Conservation (phyloP, 495 filamentous ascomycete species). For the Xylaria sp. region DNA sequence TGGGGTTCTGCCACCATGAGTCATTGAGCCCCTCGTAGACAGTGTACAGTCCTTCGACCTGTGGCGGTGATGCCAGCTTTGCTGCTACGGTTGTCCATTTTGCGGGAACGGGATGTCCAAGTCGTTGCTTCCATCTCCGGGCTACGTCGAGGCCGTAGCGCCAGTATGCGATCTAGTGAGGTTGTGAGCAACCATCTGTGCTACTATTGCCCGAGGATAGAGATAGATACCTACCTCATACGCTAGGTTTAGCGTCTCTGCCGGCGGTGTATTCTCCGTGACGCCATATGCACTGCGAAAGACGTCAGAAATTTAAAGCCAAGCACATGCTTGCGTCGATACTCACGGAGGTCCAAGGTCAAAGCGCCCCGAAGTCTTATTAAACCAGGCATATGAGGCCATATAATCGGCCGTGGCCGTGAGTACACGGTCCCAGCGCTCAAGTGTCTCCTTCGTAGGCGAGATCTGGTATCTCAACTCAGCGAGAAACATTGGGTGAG, state of each 20-base stretch:
- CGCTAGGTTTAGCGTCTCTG: slow-evolving; percentile 46
- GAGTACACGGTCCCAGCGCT: slow-evolving; percentile 49
- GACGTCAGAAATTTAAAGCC: not conserved
- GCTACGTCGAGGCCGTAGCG: slow-evolving; percentile 52
- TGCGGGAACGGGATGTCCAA: slow-evolving; percentile 41
- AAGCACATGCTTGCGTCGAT: not conserved
- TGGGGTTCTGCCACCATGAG: slow-evolving; percentile 46
- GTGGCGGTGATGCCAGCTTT: slow-evolving; percentile 47
- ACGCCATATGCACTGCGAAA: slow-evolving; percentile 42
- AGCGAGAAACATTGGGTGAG: slow-evolving; percentile 50
- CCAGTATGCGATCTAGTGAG: slow-evolving; percentile 52
- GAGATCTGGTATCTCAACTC: slow-evolving; percentile 48
- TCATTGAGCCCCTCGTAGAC: slow-evolving; percentile 50
- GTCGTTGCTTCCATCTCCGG: slow-evolving; percentile 38
- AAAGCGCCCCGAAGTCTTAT: slow-evolving; percentile 45
- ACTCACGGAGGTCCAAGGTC: slow-evolving; percentile 51
- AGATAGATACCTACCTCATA: slow-evolving; percentile 32
- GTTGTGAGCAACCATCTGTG: not conserved
- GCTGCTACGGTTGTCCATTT: slow-evolving; percentile 45
- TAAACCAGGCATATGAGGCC: slow-evolving; percentile 51
- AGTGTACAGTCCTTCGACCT: slow-evolving; percentile 44
- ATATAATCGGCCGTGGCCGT: slow-evolving; percentile 50
- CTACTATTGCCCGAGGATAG: too few species aligned
- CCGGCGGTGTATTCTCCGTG: slow-evolving; percentile 49
- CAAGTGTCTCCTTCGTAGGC: slow-evolving; percentile 39